Conservation (phyloP, 768 basidiomycete species). For the Leccinum rimulosum region DNA sequence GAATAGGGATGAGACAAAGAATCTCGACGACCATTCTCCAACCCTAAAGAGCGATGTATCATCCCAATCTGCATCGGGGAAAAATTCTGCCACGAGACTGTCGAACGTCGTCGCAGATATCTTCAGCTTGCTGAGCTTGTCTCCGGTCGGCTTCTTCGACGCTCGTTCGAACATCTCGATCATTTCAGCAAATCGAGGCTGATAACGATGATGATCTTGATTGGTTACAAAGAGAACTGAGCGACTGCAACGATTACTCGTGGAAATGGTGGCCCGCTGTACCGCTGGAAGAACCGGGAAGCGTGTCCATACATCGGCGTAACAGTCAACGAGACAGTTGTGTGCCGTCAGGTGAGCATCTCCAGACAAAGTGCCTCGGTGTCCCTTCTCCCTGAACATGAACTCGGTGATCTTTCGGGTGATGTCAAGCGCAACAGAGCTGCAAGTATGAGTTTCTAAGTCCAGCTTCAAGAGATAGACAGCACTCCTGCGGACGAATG, state of each 20-base stretch:
- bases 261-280: slow-evolving; percentile 41
- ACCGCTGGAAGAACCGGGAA: slow-evolving; percentile 57
- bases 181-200: slow-evolving; percentile 43
- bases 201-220: slow-evolving; percentile 34
- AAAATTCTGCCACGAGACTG: slow-evolving; percentile 17
- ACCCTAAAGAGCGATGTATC: slow-evolving; percentile 37
- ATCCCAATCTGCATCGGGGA: slow-evolving; percentile 16
- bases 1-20: slow-evolving; percentile 62
- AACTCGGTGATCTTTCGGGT: slow-evolving; percentile 57
- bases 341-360: slow-evolving; percentile 31
- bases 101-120: slow-evolving; percentile 32
- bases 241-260: slow-evolving; percentile 29
- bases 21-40: slow-evolving; percentile 65
- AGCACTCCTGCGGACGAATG: slow-evolving; percentile 40
- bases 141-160: slow-evolving; percentile 51
- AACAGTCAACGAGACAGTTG: slow-evolving; percentile 53
- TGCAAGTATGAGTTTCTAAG: slow-evolving; percentile 27
- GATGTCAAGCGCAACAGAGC: slow-evolving; percentile 51
- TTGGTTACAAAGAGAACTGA: slow-evolving; percentile 45
- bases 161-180: slow-evolving; percentile 46
- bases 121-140: slow-evolving; percentile 36
- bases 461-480: slow-evolving; percentile 47
- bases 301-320: slow-evolving; percentile 56
- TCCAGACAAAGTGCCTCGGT: slow-evolving; percentile 19
- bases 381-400: slow-evolving; percentile 48